Evolutionary conservation across 73 alveolate species (phyloP).

Genomic region (Uronychia binucleata): DNA sequence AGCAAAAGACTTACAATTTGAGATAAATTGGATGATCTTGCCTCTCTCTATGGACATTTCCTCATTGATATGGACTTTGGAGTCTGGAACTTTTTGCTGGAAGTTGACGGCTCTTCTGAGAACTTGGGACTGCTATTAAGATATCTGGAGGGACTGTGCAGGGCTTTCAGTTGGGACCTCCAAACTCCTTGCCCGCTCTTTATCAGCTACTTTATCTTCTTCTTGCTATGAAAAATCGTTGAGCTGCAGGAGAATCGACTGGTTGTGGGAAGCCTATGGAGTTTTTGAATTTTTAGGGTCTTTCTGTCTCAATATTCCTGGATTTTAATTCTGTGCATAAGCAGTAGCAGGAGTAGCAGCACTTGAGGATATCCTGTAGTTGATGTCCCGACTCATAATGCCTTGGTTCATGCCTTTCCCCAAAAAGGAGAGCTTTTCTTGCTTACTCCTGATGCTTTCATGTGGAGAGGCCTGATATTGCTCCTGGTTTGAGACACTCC

Average conservation of each 20-base stretch:
- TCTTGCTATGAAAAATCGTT: neutral
- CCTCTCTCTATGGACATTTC: neutral
- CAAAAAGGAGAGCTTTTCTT: too few species aligned
- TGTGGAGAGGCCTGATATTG: too few species aligned
- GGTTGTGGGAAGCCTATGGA: neutral
- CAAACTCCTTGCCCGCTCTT: neutral
- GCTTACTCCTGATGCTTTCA: too few species aligned
- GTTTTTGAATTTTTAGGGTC: neutral
- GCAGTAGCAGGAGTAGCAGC: too few species aligned
- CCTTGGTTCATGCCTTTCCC: neutral
- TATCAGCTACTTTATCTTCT: neutral
- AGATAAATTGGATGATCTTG: neutral
- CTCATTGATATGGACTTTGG: neutral
- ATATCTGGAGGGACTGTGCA: too few species aligned
- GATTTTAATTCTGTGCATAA: too few species aligned
- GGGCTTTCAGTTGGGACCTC: too few species aligned
- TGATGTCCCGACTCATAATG: neutral
- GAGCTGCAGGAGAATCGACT: neutral
- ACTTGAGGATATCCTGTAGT: neutral
- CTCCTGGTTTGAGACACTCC: too few species aligned
- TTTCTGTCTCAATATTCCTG: too few species aligned
- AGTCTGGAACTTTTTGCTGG: neutral
- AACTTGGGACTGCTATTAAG: neutral
- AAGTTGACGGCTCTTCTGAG: neutral
- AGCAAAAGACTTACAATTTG: neutral